phyloP scores from a whole-genome alignment of 352 stramenopile species.

The Phytophthora pluvialis region DNA sequence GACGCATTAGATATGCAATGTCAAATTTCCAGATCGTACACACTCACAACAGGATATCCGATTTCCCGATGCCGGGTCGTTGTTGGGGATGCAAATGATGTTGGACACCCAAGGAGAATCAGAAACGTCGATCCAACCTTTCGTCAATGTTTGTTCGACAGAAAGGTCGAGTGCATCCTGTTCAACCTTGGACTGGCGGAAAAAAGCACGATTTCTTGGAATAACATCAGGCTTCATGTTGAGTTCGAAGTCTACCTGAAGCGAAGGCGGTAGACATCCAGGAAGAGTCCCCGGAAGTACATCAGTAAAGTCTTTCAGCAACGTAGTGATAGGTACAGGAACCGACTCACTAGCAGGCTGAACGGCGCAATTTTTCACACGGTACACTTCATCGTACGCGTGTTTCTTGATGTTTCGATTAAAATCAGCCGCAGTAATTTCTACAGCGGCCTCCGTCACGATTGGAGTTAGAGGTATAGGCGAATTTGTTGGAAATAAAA shows the following conservation, averaged over 20 bases:
- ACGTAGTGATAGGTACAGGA: neutral
- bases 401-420: conserved; percentile 13
- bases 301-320: conserved; percentile 17
- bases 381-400: conserved; percentile 19
- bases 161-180: too few species aligned
- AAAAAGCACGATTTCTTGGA: conserved; percentile 7
- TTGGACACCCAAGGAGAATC: conserved; percentile 36
- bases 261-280: conserved; percentile 15
- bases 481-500: too few species aligned
- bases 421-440: conserved; percentile 15
- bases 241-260: conserved; percentile 26
- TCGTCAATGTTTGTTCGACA: conserved; percentile 21
- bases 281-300: conserved; percentile 23
- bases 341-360: neutral
- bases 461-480: too few species aligned
- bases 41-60: conserved; percentile 22
- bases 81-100: conserved; percentile 34
- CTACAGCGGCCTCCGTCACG: conserved; percentile 1
- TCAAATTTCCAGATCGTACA: conserved; percentile 17
- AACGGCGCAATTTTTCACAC: conserved; percentile 13
- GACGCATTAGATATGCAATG: conserved; percentile 18
- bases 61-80: conserved; percentile 15
- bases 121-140: conserved; percentile 33
- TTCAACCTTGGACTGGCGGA: too few species aligned
- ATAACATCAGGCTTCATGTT: conserved; percentile 30